Base-by-base conservation (phyloP, 192 early-diverging fungal genomes). In the Podochytrium sp. region DNA sequence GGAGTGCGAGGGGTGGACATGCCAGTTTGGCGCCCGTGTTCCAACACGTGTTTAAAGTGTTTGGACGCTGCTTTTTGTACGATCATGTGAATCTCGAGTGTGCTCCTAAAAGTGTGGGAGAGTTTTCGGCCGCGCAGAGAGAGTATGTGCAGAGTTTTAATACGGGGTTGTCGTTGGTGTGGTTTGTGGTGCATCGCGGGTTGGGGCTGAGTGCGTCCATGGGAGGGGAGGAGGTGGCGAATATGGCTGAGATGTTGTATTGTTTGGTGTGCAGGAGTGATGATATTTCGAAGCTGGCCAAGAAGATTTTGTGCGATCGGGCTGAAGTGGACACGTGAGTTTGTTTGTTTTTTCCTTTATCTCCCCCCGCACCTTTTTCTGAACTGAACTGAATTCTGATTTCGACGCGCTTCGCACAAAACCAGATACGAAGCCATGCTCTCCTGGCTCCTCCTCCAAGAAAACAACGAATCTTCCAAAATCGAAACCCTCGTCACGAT, bases 211-310 rank as follows among this genome's bases (percentile, higher is more conserved):
- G 12, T 20, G 7, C 25, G 10, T 20, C 60, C 12, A 23, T 62
- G 6, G 25, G 27, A 20, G 56, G 32, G 14, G 37, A 7, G 5
- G 1, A 7, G 14, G 7, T 10, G 1, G 58, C 49, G 12, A 38
- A 35, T 4, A 23, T 61, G 37, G 33, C 20, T 16, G 57, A 72
- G 23, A 41, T 72, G 55, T 27, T 72, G 43, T 72, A 72, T 61
- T 72, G 70, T 49, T 47, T 72, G 38, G 70, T 72, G 5, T 72
- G 57, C 34, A 29, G 57, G 32, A 61, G 43, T 59, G 57, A 72
- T 35, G 58, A 61, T 27, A 61, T 72, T 72, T 58, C 70, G 43
- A 18, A 7, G 39, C 32, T 72, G 34, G n/a, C 70, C 6, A 41
- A 40, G 14, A 12, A 59, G 23, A 61, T 47, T n/a, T 40, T 72